Evolutionary conservation across 148 eudicot genomes (phyloP), one percentile per base, ranked within the genome.

Genomic region (Spergularia marina): DNA sequence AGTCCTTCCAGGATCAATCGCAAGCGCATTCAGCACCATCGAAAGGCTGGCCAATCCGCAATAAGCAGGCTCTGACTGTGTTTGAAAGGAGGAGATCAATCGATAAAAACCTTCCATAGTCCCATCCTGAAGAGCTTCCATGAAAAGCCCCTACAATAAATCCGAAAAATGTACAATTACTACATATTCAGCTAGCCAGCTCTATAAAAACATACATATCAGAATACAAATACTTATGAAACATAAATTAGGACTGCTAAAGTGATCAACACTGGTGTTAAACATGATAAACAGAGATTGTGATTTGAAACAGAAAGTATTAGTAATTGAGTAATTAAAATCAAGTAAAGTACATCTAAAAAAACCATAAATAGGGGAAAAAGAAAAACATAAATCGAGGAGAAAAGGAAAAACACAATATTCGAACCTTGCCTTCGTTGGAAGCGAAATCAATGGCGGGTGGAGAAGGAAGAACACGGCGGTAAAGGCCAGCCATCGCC

Each of bases 61-160:
- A 79, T 91, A 94, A 5, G 97, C 98, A 73, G 98, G 98, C 80
- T 94, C 98, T 3, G 97, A 94, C 80, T 94, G 98, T 13, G 98
- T 94, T 82, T 94, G 97, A 78, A 91, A 94, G 84, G 89, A 81
- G 13, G 98, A 87, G 40, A 94, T 89, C 82, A 94, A 84, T 84
- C 83, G 90, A 84, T 86, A 94, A 74, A 94, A 94, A 23, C 91
- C 92, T 83, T 90, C 96, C 96, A 90, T 89, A 1, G 95, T 89
- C 63, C 97, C 97, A 74, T 70, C 83, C 75, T 85, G 88, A 78
- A 90, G 71, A 72, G 98, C 96, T 86, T 91, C 96, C 34, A 80
- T 71, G 77, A 91, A 91, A 23, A 94, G 87, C 82, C 81, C 82
- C 98, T 94, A 87, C 85, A 88, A 66, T 23, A 23, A 23, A 23